Percentiles rank a stretch among this genome's conserved stretches.
These are phyloP conservation scores for Lathyrus sativus DNA, from an alignment of 306 rosid species.

Conservation along the genomic window DNA sequence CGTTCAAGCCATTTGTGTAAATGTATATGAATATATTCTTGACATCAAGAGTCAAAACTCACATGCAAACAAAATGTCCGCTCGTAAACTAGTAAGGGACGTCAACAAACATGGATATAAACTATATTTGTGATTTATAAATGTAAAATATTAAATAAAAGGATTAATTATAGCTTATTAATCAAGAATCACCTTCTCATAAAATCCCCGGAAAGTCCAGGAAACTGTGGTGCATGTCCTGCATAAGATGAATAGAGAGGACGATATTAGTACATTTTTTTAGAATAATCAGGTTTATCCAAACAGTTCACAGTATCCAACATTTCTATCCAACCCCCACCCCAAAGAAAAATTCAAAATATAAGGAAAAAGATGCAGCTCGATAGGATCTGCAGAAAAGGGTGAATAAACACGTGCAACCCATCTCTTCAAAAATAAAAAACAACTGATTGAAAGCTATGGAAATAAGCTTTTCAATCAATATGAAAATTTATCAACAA, in stretches of 20 bases:
- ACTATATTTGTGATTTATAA: constrained; percentile 6
- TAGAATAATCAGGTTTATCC: constrained; percentile 7
- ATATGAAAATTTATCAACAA: constrained; percentile 33
- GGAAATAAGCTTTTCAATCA: constrained; percentile 6
- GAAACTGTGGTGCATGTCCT: constrained; percentile 99
- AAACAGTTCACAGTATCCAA: constrained; percentile 6
- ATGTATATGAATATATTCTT: constrained; percentile 17
- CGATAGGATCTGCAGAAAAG: background rate
- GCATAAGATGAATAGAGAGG: constrained; percentile 40
- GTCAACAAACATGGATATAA: constrained; percentile 16
- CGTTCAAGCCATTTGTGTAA: constrained; percentile 9
- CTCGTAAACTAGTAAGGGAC: background rate
- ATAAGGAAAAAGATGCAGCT: background rate
- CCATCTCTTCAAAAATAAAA: constrained; percentile 16
- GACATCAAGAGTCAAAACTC: constrained; percentile 13
- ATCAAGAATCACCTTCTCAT: constrained; percentile 77
- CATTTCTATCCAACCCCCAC: background rate
- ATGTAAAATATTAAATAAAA: background rate
- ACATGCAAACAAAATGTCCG: background rate
- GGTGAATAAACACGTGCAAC: background rate
- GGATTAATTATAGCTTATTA: background rate
- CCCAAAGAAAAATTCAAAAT: background rate
- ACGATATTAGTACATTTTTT: constrained; percentile 14
- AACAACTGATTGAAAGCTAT: constrained; percentile 6
- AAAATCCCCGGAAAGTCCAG: constrained; percentile 96